phyloP scores from a whole-genome alignment of 495 filamentous ascomycete species.

The Ramalina peruviana region DNA sequence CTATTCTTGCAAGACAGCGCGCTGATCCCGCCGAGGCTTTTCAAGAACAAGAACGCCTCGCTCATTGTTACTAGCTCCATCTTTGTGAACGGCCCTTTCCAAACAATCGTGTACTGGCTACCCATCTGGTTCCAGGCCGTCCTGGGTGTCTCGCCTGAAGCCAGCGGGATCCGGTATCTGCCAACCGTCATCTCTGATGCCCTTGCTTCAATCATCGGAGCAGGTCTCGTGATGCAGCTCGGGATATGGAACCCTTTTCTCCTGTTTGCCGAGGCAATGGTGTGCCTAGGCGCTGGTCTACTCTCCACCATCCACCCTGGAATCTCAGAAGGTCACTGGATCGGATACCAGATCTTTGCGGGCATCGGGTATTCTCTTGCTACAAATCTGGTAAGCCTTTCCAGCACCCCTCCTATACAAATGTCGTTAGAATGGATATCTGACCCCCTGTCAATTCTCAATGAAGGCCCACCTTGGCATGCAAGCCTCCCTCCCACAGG shows the following conservation, averaged over 20 bases:
- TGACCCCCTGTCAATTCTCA: neutral
- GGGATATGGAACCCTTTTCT: neutral
- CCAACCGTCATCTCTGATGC: neutral
- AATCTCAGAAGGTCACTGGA: conserved; percentile 4
- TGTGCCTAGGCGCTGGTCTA: conserved; percentile 1
- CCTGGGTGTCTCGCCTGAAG: conserved; percentile 4
- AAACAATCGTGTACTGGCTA: conserved; percentile 10
- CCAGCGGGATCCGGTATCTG: neutral
- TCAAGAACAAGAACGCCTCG: conserved; percentile 21
- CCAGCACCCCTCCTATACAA: neutral
- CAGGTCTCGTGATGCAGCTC: neutral
- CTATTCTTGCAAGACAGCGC: conserved; percentile 26
- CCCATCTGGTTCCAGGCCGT: conserved; percentile 18
- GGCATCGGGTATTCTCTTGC: conserved; percentile 5
- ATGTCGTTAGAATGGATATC: neutral
- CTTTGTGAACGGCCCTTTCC: neutral
- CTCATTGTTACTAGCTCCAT: conserved; percentile 13
- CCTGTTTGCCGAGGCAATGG: neutral
- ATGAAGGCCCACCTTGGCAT: conserved; percentile 16
- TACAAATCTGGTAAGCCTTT: neutral
- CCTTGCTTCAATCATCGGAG: neutral
- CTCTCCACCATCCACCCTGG: conserved; percentile 1
- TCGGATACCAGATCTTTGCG: conserved; percentile 10
- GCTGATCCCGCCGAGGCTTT: conserved; percentile 26
- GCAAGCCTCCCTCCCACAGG: conserved; percentile 15